A percentile compares a stretch with the other conserved stretches of the same genome.
phyloP scores from a whole-genome alignment of 1,284 basidiomycete species.

The Kalmanozyma brasiliensis region DNA sequence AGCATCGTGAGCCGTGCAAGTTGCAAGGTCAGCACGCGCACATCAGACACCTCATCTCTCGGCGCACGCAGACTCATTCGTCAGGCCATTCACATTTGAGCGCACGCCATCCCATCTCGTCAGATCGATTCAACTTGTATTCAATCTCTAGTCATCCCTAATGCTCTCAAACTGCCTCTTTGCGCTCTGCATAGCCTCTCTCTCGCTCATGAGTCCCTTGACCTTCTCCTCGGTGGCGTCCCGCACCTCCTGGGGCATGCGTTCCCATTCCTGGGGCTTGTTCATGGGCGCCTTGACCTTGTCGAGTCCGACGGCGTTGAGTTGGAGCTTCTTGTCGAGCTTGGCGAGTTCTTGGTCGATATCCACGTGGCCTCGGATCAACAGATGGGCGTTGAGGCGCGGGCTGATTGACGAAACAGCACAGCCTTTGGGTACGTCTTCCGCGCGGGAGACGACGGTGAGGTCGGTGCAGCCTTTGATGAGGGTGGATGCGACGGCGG shows the following conservation, averaged over 20 bases:
- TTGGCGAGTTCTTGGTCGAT: constrained; percentile 63
- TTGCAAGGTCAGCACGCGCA: no score
- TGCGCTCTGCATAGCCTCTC: constrained; percentile 51
- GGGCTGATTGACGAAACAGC: constrained; percentile 75
- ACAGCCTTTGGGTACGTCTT: constrained; percentile 83
- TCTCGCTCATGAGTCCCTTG: constrained; percentile 53
- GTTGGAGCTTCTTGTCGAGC: constrained; percentile 63
- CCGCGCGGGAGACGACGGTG: constrained; percentile 73
- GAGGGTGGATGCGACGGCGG: constrained; percentile 80
- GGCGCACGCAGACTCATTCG: no score
- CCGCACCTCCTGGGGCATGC: constrained; percentile 62
- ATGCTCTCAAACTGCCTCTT: constrained; percentile 63
- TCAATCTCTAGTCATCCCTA: constrained; percentile 37
- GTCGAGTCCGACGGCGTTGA: constrained; percentile 53
- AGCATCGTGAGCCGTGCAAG: no score
- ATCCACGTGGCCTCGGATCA: constrained; percentile 62
- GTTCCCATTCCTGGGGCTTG: constrained; percentile 58
- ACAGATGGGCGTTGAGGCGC: constrained; percentile 54
- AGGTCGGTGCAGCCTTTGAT: constrained; percentile 88
- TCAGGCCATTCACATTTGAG: no score
- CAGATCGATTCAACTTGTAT: no score
- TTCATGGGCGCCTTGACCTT: constrained; percentile 53
- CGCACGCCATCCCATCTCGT: not conserved
- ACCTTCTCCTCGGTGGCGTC: constrained; percentile 53
- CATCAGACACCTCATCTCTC: no score